phyloP scores from a whole-genome alignment of 306 rosid genomes.

The Prosopis cineraria region DNA sequence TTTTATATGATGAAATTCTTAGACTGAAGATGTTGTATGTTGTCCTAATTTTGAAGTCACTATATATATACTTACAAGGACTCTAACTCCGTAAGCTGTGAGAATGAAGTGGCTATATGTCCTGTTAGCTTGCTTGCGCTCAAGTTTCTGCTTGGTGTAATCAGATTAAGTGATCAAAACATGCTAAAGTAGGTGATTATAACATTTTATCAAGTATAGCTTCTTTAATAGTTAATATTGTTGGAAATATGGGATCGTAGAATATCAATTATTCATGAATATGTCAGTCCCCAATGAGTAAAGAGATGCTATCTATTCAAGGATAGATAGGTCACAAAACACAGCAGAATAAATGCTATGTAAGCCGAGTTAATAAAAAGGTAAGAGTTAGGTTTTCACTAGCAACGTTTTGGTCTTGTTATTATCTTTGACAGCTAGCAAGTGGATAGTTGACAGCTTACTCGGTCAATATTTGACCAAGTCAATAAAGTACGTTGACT shows the following conservation, averaged over 20 bases:
- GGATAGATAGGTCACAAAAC: neutral
- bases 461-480: neutral
- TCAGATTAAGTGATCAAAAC: neutral
- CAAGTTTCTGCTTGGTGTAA: neutral
- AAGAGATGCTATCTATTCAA: neutral
- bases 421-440: too few species aligned
- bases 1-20: neutral
- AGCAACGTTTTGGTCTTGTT: too few species aligned
- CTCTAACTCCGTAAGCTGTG: neutral
- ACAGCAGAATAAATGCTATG: neutral
- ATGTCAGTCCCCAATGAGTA: neutral
- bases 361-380: too few species aligned
- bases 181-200: neutral
- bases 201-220: neutral
- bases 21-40: neutral
- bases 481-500: neutral
- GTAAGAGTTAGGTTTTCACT: too few species aligned
- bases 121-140: slow-evolving; percentile 1
- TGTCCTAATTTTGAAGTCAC: neutral
- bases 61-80: slow-evolving; percentile 10
- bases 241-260: neutral
- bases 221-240: neutral
- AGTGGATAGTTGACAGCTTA: neutral
- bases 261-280: neutral
- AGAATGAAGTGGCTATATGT: neutral